These are phyloP conservation scores for Tubosaeta sp. DNA, from an alignment of 768 basidiomycete genomes.

Conservation along the genomic window DNA sequence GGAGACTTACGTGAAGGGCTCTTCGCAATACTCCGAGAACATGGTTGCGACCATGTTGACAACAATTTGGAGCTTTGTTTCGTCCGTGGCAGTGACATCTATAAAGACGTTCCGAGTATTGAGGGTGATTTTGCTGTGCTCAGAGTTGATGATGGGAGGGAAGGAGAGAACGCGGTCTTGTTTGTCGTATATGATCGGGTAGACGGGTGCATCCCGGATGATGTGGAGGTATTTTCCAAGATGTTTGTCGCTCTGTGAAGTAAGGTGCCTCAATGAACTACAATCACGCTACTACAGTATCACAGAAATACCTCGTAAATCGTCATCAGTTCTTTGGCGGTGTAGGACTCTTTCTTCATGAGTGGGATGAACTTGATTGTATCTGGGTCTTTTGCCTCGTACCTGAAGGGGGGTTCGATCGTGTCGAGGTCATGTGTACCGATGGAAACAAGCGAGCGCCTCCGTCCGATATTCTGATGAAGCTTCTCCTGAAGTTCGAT, in stretches of 20 bases:
- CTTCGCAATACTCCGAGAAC: constrained; percentile 95
- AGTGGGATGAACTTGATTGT: constrained; percentile 91
- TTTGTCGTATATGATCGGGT: constrained; percentile 95
- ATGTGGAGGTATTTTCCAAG: constrained; percentile 85
- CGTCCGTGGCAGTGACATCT: constrained; percentile 94
- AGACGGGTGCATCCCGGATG: constrained; percentile 91
- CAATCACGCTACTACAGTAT: neutral
- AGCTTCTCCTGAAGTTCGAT: constrained; percentile 99
- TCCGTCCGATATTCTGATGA: constrained; percentile 91
- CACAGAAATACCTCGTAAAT: constrained; percentile 73
- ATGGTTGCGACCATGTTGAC: constrained; percentile 93
- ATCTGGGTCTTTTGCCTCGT: constrained; percentile 75
- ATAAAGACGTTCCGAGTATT: constrained; percentile 94
- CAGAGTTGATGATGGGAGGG: constrained; percentile 98
- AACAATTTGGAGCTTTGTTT: constrained; percentile 94
- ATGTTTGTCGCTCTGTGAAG: constrained; percentile 80
- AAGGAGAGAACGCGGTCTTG: constrained; percentile 87
- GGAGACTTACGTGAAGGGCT: constrained; percentile 79
- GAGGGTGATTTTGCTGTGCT: constrained; percentile 94
- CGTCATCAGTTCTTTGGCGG: constrained; percentile 88
- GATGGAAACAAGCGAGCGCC: constrained; percentile 88
- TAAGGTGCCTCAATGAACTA: neutral
- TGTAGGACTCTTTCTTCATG: constrained; percentile 72
- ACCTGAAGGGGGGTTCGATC: constrained; percentile 81
- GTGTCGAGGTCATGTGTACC: constrained; percentile 98